phyloP scores from a whole-genome alignment of 495 filamentous ascomycete genomes.

The Cercophora newfieldiana region DNA sequence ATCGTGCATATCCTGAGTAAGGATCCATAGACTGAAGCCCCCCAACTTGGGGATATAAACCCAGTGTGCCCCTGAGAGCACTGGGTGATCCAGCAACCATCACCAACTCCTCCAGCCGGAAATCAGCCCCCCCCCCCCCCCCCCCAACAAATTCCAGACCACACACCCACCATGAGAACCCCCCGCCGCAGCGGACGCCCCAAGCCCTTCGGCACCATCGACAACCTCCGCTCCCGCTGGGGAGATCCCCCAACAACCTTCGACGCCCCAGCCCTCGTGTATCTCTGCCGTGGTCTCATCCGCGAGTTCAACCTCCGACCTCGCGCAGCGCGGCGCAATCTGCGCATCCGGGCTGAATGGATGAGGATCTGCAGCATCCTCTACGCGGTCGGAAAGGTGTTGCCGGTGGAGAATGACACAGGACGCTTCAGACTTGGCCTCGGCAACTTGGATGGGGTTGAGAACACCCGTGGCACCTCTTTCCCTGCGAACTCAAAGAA shows the following conservation, averaged over 20 bases:
- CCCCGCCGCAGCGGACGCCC: not conserved
- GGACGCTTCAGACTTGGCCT: not conserved
- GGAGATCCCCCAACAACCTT: conserved; percentile 1
- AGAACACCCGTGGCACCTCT: not conserved
- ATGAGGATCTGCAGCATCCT: not conserved
- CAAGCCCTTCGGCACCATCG: not conserved
- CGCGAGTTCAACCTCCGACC: not conserved
- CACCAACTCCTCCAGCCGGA: too few species aligned
- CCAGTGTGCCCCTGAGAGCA: not conserved
- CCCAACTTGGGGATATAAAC: too few species aligned
- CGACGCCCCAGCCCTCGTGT: not conserved
- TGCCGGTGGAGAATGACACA: not conserved
- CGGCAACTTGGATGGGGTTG: not conserved
- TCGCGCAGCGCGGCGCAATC: not conserved
- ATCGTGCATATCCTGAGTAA: too few species aligned
- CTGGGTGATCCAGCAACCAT: not conserved
- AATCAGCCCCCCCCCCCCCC: not conserved
- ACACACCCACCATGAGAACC: not conserved
- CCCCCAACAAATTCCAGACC: not conserved
- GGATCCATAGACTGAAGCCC: too few species aligned
- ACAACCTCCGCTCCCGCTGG: conserved; percentile 12
- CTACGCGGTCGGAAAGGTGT: not conserved
- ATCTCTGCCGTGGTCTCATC: conserved; percentile 3
- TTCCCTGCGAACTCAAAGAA: too few species aligned
- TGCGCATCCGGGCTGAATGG: not conserved